These are phyloP conservation scores for Catenaria anguillulae DNA, from an alignment of 371 early-diverging fungal species.

Conservation along the genomic window DNA sequence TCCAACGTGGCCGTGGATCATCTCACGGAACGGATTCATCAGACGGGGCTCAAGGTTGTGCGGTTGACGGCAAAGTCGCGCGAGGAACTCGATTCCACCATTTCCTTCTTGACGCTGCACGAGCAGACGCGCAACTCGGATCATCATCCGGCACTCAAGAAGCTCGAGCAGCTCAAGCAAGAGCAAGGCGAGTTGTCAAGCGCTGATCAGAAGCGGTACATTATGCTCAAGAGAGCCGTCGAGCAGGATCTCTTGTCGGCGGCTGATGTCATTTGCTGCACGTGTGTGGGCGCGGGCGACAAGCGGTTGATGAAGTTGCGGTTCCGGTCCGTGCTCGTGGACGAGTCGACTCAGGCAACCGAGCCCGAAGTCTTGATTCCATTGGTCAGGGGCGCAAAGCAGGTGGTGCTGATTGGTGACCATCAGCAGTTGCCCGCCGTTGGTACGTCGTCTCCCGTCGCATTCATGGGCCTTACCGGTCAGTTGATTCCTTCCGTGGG, in stretches of 20 bases:
- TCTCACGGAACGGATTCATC: slow-evolving; percentile 88
- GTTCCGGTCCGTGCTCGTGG: slow-evolving; percentile 91
- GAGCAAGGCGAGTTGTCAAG: slow-evolving; percentile 74
- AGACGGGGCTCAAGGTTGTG: slow-evolving; percentile 88
- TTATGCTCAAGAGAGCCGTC: slow-evolving; percentile 53
- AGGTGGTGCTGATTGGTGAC: slow-evolving; percentile 96
- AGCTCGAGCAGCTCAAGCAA: slow-evolving; percentile 68
- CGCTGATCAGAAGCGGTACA: slow-evolving; percentile 71
- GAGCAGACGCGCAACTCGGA: slow-evolving; percentile 89
- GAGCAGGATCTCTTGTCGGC: slow-evolving; percentile 79
- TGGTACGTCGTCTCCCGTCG: no score
- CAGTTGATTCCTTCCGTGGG: no score
- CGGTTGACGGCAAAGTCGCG: slow-evolving; percentile 87
- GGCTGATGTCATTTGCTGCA: slow-evolving; percentile 96
- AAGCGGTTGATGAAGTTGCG: slow-evolving; percentile 68
- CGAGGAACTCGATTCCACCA: slow-evolving; percentile 83
- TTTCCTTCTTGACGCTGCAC: slow-evolving; percentile 81
- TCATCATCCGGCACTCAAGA: slow-evolving; percentile 79
- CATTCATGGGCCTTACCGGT: no score
- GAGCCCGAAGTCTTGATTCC: slow-evolving; percentile 98
- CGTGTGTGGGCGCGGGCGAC: slow-evolving; percentile 96
- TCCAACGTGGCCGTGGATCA: slow-evolving; percentile 99
- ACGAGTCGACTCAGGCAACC: slow-evolving; percentile 95
- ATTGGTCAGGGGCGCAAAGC: slow-evolving; percentile 82
- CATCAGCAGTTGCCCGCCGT: slow-evolving; percentile 98